Percentiles rank a stretch among this genome's conserved stretches.
phyloP scores from a whole-genome alignment of 2,329 filamentous ascomycete species.

The Claviceps citrina region DNA sequence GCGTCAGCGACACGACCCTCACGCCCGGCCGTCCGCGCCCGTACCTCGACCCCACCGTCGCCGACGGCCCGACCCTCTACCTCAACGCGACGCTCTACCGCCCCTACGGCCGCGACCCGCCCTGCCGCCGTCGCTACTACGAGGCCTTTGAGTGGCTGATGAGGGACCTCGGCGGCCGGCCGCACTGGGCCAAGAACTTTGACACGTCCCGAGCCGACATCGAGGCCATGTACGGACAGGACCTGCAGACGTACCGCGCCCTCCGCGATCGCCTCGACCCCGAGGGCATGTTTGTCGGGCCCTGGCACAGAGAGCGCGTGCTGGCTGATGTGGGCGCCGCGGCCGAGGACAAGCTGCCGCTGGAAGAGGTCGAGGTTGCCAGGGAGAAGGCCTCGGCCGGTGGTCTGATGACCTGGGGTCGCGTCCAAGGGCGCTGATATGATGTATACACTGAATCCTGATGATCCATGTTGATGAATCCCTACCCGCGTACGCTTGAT shows the following conservation, averaged over 20 bases:
- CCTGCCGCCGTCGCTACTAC: constrained; percentile 64
- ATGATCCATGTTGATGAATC: no score
- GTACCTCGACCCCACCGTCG: constrained; percentile 53
- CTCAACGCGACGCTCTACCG: constrained; percentile 83
- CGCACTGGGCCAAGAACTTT: constrained; percentile 94
- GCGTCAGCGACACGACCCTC: constrained; percentile 54
- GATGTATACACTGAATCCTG: no score
- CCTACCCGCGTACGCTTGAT: no score
- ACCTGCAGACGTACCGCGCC: constrained; percentile 49
- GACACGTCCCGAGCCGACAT: constrained; percentile 44
- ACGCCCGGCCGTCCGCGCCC: constrained; percentile 23
- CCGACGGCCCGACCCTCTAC: constrained; percentile 61
- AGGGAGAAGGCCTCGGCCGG: constrained; percentile 12
- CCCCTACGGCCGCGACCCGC: constrained; percentile 63
- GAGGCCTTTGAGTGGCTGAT: constrained; percentile 83
- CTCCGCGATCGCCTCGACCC: constrained; percentile 59
- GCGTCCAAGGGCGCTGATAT: background rate
- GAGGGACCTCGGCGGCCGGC: constrained; percentile 65
- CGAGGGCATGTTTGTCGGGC: constrained; percentile 74
- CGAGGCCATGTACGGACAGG: constrained; percentile 50
- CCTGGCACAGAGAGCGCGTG: constrained; percentile 70
- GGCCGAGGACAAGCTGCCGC: constrained; percentile 17
- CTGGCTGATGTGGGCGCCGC: constrained; percentile 19
- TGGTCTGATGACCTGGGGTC: constrained; percentile 13
- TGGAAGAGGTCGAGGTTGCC: constrained; percentile 23